Conservation (phyloP, 164 flowering plant genomes). For the Berberis thunbergii region DNA sequence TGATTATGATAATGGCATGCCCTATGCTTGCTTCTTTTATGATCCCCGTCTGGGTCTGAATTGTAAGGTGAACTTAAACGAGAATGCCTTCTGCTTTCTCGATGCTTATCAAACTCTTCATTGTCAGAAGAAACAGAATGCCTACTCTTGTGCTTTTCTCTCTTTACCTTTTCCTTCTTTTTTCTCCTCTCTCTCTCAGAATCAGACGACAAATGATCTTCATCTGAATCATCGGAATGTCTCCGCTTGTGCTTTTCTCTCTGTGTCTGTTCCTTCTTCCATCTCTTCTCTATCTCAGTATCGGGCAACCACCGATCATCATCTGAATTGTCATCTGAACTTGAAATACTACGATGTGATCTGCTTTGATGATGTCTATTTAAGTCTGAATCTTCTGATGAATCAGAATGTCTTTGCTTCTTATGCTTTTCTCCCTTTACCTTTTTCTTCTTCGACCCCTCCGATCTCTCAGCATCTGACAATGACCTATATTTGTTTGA, state of each 20-base stretch:
- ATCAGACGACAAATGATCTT: not conserved
- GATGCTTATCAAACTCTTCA: not conserved
- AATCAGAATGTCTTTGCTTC: conserved; percentile 21
- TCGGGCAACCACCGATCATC: not conserved
- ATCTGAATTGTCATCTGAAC: conserved; percentile 13
- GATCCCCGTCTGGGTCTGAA: conserved; percentile 18
- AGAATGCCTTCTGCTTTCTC: not conserved
- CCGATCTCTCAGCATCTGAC: conserved; percentile 17
- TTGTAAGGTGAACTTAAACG: conserved; percentile 2
- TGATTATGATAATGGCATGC: no score
- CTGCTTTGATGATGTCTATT: conserved; percentile 11
- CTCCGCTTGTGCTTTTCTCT: not conserved
- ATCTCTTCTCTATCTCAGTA: not conserved
- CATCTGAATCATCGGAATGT: not conserved
- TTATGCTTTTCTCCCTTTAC: conserved; percentile 3
- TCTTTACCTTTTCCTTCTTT: not conserved
- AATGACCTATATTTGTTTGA: conserved; percentile 10
- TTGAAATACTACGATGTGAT: not conserved
- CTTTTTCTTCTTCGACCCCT: conserved; percentile 17
- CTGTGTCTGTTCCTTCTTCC: not conserved
- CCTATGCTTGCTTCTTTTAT: conserved; percentile 13
- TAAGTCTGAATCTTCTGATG: conserved; percentile 22
- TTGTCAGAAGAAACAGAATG: conserved; percentile 1
- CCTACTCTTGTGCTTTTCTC: not conserved
- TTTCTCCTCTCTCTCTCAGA: not conserved